phyloP scores from a whole-genome alignment of 2,329 filamentous ascomycete species.

The Aspergillus sp. region DNA sequence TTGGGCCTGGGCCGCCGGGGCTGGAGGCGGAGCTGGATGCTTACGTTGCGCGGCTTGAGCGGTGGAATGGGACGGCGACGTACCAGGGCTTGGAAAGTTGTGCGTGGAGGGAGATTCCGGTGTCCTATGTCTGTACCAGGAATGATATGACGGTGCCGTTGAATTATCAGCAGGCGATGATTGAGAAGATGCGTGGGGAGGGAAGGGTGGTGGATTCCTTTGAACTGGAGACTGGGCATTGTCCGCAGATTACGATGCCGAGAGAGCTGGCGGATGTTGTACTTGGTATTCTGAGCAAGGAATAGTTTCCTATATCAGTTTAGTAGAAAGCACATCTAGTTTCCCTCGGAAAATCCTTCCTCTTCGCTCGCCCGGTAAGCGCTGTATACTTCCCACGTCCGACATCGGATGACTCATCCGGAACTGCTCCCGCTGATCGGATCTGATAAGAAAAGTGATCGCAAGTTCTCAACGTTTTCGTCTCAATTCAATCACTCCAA shows the following conservation, averaged over 20 bases:
- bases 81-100: background rate
- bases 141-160: slow-evolving; percentile 7
- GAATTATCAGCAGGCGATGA: slow-evolving; percentile 6
- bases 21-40: background rate
- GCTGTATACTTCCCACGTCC: too few species aligned
- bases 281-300: background rate
- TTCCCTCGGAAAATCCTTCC: too few species aligned
- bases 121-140: background rate
- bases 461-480: too few species aligned
- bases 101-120: slow-evolving; percentile 4
- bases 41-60: background rate
- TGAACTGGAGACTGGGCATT: slow-evolving; percentile 7
- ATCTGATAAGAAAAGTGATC: too few species aligned
- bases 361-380: too few species aligned
- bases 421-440: too few species aligned
- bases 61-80: slow-evolving; percentile 10
- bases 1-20: background rate
- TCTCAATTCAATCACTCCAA: too few species aligned
- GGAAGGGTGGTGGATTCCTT: background rate
- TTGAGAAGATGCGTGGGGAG: background rate
- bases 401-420: too few species aligned
- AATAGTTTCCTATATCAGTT: too few species aligned
- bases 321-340: too few species aligned
- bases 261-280: slow-evolving; percentile 5
- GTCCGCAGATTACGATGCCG: background rate